Base-by-base conservation (phyloP, 352 stramenopile species). In the Poterioochromonas sp. region DNA sequence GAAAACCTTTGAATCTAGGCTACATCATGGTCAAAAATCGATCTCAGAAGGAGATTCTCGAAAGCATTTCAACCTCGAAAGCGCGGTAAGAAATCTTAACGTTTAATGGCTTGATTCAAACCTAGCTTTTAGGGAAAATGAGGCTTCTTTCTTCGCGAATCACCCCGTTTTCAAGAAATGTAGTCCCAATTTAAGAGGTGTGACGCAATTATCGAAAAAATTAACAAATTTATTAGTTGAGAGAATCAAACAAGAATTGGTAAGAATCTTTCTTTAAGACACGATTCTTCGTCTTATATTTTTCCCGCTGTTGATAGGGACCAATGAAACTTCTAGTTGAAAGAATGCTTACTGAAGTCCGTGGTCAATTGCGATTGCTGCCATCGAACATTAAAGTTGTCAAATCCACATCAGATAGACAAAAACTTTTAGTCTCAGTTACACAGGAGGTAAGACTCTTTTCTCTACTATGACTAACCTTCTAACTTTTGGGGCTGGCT, bases 11-110 rank as follows among this genome's bases (percentile, higher is more conserved):
- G 77, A 77, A 82, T 35, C 79, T 91, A 0, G 88, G 88, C 1
- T 94, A 91, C 73, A 84, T 90, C 79, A 89, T 90, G 29, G 84
- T 94, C 32, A 91, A 90, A 80, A 92, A 90, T 44, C 62, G 62
- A 3, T 47, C 29, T 1, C 79, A 80, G 15, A 71, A 43, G 26
- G 62, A 71, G 5, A 47, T 71, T 26, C 83, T 87, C 34, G 76
- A 83, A 0, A 78, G 85, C 26, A 83, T 83, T 0, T 18, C 77
- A 22, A 60, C 60, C 8, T 82, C 84, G 15, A 65, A 39, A 39
- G 54, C 54, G 5, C 5, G 34, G 54, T 65, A 65, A 5, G 8
- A 39, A 29, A 5, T 35, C 26, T 15, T 65, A n/a, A 39, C 54
- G 5, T 32, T 35, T 39, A 29, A 29, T 5, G 5, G 8, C 54